Evolutionary conservation across 768 basidiomycete species (phyloP), one percentile per base, ranked within the genome.

Genomic region (Lentinula detonsa): DNA sequence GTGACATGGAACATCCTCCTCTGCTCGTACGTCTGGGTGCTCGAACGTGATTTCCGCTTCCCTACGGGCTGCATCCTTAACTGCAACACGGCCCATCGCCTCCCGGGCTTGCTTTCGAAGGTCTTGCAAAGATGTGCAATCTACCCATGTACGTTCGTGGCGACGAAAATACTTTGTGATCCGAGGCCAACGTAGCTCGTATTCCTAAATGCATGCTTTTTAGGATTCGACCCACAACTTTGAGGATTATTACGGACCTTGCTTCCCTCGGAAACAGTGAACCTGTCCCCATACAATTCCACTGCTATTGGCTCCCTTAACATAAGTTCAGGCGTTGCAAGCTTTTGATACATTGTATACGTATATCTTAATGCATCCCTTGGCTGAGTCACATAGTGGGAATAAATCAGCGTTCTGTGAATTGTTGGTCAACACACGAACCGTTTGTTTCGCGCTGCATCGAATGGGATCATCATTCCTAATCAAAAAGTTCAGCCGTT

Each of bases 141-240:
- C 84, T 37, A 69, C 73, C 86, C 90, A 92, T n/a, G 74, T 69
- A 16, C 93, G 82, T 62, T 93, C 90, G 23, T 69, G 71, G 0
- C 74, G 66, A 6, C 87, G 82, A 69, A 82, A 83, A 1, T 86
- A 73, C 68, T 94, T 95, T 37, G 80, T 80, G 34, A 95, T 78
- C 53, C 94, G 79, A 0, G 94, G 91, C 70, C 90, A 95, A 21
- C 94, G 87, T 4, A 94, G 76, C 64, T 91, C 91, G 68, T 95
- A 95, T 67, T 87, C 78, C 91, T 93, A 50, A 40, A 31, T 49
- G 11, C 39, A 35, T 23, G 39, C 55, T 40, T n/a, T 6, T 16
- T 4, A 6, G 5, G 23, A 10, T 28, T 43, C 15, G 62, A 53
- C 65, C 23, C 23, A 5, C 10, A 49, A 34, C 6, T 42, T 28